Conservation (phyloP, 2,329 filamentous ascomycete species). For the Westerdykella ornata region DNA sequence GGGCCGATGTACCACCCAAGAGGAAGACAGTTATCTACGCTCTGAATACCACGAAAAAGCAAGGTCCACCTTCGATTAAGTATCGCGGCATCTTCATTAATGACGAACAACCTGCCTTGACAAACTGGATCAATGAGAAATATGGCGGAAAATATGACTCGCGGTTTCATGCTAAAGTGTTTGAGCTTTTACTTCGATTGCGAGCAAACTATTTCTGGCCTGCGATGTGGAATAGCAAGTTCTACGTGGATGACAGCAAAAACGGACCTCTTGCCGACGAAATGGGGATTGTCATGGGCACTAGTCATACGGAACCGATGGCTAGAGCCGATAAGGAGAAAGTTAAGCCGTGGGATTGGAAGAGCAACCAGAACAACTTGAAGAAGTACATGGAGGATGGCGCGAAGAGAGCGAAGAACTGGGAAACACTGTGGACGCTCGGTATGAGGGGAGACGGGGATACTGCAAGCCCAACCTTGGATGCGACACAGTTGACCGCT, state of each 20-base stretch:
- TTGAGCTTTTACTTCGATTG: conserved; percentile 63
- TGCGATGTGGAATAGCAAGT: conserved; percentile 63
- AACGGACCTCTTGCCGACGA: conserved; percentile 63
- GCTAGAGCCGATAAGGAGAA: conserved; percentile 46
- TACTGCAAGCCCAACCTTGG: conserved; percentile 39
- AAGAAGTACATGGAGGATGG: conserved; percentile 25
- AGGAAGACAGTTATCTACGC: conserved; percentile 50
- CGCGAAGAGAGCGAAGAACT: conserved; percentile 47
- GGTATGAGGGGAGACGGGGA: conserved; percentile 64
- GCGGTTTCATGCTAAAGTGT: conserved; percentile 61
- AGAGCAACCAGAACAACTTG: conserved; percentile 18
- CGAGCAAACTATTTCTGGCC: conserved; percentile 73
- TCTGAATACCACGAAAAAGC: conserved; percentile 47
- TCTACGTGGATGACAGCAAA: conserved; percentile 59
- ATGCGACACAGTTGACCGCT: conserved; percentile 41
- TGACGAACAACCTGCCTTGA: conserved; percentile 59
- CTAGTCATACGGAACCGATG: conserved; percentile 65
- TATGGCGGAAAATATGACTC: conserved; percentile 44
- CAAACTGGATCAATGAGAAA: conserved; percentile 55
- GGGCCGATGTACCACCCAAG: conserved; percentile 54
- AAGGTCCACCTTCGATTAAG: conserved; percentile 55
- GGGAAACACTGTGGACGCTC: conserved; percentile 57
- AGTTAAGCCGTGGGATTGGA: conserved; percentile 25
- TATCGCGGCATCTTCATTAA: conserved; percentile 64
- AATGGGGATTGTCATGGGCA: conserved; percentile 64